Conservation (phyloP, 2,329 filamentous ascomycete species). For the Phaeomoniella chlamydospora region DNA sequence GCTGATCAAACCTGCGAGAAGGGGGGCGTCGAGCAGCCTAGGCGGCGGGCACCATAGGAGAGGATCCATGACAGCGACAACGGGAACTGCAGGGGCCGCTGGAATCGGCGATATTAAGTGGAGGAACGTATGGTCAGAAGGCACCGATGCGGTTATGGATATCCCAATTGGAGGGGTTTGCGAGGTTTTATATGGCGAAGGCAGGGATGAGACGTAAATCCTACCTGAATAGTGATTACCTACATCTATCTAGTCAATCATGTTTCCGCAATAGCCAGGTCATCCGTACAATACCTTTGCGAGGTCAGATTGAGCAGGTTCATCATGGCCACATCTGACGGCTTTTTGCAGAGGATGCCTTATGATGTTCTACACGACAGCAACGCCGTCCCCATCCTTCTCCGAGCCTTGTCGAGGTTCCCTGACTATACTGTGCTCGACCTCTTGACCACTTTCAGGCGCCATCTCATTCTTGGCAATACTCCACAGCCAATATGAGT, state of each 20-base stretch:
- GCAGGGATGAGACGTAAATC: conserved; percentile 18
- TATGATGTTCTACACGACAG: no score
- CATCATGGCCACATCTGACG: no score
- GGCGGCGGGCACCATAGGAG: conserved; percentile 19
- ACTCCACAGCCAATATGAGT: no score
- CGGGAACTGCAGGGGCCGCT: conserved; percentile 3
- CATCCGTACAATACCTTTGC: no score
- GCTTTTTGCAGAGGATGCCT: no score
- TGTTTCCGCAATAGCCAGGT: no score
- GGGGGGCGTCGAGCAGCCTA: neutral
- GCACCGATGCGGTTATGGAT: conserved; percentile 95
- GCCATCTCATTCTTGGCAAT: no score
- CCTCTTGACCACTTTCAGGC: no score
- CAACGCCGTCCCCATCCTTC: neutral
- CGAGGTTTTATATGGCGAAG: conserved; percentile 74
- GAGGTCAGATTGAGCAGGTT: no score
- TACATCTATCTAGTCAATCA: neutral
- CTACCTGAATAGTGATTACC: neutral
- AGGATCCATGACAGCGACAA: conserved; percentile 13
- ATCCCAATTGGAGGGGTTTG: conserved; percentile 89
- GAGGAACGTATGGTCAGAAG: conserved; percentile 74
- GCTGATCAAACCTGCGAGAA: conserved; percentile 23
- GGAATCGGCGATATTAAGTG: conserved; percentile 38
- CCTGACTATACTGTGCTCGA: no score
- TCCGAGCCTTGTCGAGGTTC: no score